These are phyloP conservation scores for Haplosporangium sp. DNA, from an alignment of 371 early-diverging fungal genomes.

Conservation along the genomic window DNA sequence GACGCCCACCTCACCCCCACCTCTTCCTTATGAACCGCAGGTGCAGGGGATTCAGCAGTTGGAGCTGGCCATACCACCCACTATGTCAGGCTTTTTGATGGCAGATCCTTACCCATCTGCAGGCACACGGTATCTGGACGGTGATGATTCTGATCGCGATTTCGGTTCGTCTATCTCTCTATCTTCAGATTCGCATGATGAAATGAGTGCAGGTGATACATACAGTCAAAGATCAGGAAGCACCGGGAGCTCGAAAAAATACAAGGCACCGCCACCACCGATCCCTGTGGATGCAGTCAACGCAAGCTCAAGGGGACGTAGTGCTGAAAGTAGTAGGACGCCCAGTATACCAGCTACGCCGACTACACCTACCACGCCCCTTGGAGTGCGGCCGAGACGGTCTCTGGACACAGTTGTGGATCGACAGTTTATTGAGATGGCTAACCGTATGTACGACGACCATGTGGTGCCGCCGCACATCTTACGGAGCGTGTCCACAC, in stretches of 20 bases:
- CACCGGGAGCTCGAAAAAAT: constrained; percentile 23
- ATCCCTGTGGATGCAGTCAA: constrained; percentile 24
- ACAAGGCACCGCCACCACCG: constrained; percentile 51
- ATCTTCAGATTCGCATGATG: constrained; percentile 10
- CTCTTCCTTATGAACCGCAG: constrained; percentile 38
- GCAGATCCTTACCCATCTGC: constrained; percentile 50
- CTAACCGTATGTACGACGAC: constrained; percentile 33
- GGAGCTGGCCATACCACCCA: constrained; percentile 21
- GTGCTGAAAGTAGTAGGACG: neutral
- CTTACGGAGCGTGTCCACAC: neutral
- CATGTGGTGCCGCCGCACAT: constrained; percentile 30
- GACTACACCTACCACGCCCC: constrained; percentile 43
- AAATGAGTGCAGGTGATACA: neutral
- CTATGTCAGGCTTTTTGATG: constrained; percentile 40
- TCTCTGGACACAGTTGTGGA: constrained; percentile 42
- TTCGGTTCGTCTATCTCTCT: neutral
- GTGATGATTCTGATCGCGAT: constrained; percentile 16
- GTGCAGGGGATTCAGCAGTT: constrained; percentile 14
- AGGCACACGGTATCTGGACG: constrained; percentile 31
- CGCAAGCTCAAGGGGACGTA: neutral
- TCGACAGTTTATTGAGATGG: constrained; percentile 39
- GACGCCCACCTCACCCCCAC: constrained; percentile 29
- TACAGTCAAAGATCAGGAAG: constrained; percentile 4
- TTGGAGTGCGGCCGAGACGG: constrained; percentile 46
- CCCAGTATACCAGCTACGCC: constrained; percentile 18